These are phyloP conservation scores for Jamesozyma spencerorum DNA, from an alignment of 805 yeast genomes.

Conservation along the genomic window DNA sequence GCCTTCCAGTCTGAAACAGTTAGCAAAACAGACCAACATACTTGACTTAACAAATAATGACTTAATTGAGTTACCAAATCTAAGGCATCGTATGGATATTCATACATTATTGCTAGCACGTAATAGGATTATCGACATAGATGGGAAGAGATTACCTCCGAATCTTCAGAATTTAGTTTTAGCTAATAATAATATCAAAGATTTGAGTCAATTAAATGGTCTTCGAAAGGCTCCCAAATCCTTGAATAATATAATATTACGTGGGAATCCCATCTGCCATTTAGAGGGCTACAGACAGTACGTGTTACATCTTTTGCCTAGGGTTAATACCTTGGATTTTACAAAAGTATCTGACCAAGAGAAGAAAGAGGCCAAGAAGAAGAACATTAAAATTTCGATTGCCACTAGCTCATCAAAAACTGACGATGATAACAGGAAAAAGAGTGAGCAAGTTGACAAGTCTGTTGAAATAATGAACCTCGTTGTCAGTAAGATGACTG, in stretches of 20 bases:
- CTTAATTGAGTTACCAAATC: constrained; percentile 47
- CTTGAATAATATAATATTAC: constrained; percentile 41
- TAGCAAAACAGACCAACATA: constrained; percentile 40
- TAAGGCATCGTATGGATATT: constrained; percentile 31
- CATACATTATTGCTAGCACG: constrained; percentile 51
- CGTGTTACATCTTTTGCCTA: constrained; percentile 55
- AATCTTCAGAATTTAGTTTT: constrained; percentile 41
- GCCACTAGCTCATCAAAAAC: background rate
- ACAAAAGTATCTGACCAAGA: constrained; percentile 44
- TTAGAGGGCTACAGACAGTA: constrained; percentile 48
- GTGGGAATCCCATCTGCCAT: constrained; percentile 49
- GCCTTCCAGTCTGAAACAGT: constrained; percentile 34
- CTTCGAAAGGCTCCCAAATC: constrained; percentile 33
- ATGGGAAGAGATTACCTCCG: constrained; percentile 23
- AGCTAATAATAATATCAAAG: constrained; percentile 45
- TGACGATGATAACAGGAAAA: constrained; percentile 6
- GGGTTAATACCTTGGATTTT: constrained; percentile 58
- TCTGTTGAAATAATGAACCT: constrained; percentile 30
- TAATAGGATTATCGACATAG: constrained; percentile 45
- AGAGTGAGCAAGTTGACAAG: constrained; percentile 11
- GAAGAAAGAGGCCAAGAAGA: constrained; percentile 32
- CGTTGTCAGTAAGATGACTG: constrained; percentile 40
- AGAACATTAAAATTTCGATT: constrained; percentile 24
- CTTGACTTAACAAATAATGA: constrained; percentile 74
- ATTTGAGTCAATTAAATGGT: constrained; percentile 37